phyloP scores from a whole-genome alignment of 2,329 filamentous ascomycete species.

The Alternaria gaisen region DNA sequence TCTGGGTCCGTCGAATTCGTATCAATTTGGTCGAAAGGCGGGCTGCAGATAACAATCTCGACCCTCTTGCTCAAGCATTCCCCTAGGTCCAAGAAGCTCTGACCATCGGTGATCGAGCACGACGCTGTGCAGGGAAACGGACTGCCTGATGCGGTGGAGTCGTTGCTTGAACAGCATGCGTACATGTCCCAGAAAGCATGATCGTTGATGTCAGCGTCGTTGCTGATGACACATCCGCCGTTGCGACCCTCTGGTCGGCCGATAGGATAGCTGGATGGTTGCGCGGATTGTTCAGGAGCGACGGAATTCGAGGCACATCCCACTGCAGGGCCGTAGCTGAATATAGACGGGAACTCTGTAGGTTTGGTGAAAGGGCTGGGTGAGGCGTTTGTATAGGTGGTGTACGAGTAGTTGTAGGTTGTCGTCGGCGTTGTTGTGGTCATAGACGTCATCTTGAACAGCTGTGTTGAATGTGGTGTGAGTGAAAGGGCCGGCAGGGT shows the following conservation, averaged over 20 bases:
- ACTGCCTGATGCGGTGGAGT: constrained; percentile 13
- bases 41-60: constrained; percentile 26
- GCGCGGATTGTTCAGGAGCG: constrained; percentile 6
- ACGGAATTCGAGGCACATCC: constrained; percentile 13
- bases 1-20: constrained; percentile 3
- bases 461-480: background rate
- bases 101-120: constrained; percentile 13
- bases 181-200: constrained; percentile 38
- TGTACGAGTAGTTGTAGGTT: constrained; percentile 24
- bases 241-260: constrained; percentile 7
- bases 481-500: background rate
- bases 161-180: constrained; percentile 23
- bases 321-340: constrained; percentile 18
- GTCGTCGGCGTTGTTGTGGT: constrained; percentile 18
- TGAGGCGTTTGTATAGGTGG: constrained; percentile 22
- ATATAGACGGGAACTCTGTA: constrained; percentile 20
- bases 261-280: constrained; percentile 14
- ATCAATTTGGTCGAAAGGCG: constrained; percentile 11
- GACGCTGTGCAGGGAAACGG: constrained; percentile 21
- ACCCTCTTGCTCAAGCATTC: constrained; percentile 31
- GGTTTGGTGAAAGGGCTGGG: constrained; percentile 20
- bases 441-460: constrained; percentile 6
- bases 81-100: constrained; percentile 28
- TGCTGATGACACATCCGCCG: constrained; percentile 30
- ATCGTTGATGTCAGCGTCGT: constrained; percentile 28